Conservation (phyloP, 441 rosid genomes). For the Macaranga tanarius region DNA sequence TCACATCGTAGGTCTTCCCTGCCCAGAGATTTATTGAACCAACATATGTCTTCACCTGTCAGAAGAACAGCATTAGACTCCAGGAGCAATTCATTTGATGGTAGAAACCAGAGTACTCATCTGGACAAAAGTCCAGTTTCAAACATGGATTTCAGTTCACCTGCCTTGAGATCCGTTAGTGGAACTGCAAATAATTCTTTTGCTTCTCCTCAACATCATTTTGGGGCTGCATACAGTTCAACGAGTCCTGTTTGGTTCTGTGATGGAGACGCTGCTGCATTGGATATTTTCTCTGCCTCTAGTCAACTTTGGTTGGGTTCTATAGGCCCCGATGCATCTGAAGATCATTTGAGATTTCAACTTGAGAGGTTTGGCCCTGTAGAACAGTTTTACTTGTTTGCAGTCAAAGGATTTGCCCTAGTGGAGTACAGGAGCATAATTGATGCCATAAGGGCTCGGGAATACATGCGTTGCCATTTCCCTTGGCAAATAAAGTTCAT, state of each 20-base stretch:
- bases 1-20: conserved; percentile 63
- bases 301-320: conserved; percentile 84
- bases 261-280: conserved; percentile 73
- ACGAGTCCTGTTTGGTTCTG: conserved; percentile 60
- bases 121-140: conserved; percentile 38
- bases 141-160: conserved; percentile 27
- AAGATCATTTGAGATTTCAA: conserved; percentile 77
- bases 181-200: conserved; percentile 36
- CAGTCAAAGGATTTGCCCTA: conserved; percentile 71
- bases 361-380: conserved; percentile 85
- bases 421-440: conserved; percentile 84
- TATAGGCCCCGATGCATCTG: conserved; percentile 72
- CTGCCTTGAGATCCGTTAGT: conserved; percentile 35
- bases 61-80: conserved; percentile 49
- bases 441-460: conserved; percentile 89
- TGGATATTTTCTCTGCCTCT: conserved; percentile 84
- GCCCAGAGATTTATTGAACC: conserved; percentile 55
- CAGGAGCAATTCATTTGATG: conserved; percentile 68
- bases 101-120: conserved; percentile 47
- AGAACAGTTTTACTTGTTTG: conserved; percentile 74
- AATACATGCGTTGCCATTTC: conserved; percentile 66
- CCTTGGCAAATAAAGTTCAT: conserved; percentile 85
- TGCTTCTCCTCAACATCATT: conserved; percentile 61
- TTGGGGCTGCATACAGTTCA: conserved; percentile 43
- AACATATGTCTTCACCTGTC: conserved; percentile 67